Base-by-base conservation (phyloP, 257 asterid species). In the Haberlea rhodopensis region DNA sequence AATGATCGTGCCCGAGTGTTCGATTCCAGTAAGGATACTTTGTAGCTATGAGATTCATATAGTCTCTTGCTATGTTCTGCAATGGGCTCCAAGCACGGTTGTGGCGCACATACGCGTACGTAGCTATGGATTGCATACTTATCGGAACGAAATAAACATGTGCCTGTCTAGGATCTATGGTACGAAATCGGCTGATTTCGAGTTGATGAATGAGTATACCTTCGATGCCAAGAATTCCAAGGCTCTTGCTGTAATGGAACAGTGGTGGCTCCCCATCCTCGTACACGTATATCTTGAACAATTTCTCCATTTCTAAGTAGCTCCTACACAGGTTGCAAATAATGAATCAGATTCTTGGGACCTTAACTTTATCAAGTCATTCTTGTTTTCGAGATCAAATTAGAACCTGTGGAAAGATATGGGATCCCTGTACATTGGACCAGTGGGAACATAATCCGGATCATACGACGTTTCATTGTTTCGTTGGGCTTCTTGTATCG, bases 181-280 rank as follows among this genome's bases (percentile, higher is more conserved):
- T 81, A 0, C 82, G 84, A 54, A 84, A 84, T 49, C 70, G 75
- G 67, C 81, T 73, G 31, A 81, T 84, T 67, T 84, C 87, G 4
- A 84, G 64, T 9, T 77, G 87, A 65, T 84, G 82, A 53, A 84
- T 63, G 55, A 84, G 75, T 67, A 81, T 81, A 24, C 87, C 87
- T 59, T 84, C 87, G 0, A 84, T 75, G 5, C 85, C 87, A 0
- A 79, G 78, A 40, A 84, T 79, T 6, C 87, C 87, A 2, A 57
- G 60, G 31, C 87, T 79, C 18, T 58, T 60, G 79, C 81, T 69
- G 79, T 84, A 84, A 63, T 84, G 90, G 60, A 73, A 84, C 0
- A 84, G 48, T 0, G 90, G 90, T 2, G 86, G 90, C 0, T 84
- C 91, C 34, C 91, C 91, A 8, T 84, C 91, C 48, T 79, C 84